Evolutionary conservation across 441 rosid species (phyloP), one percentile per base, ranked within the genome.

Genomic region (Erodium moschatum): DNA sequence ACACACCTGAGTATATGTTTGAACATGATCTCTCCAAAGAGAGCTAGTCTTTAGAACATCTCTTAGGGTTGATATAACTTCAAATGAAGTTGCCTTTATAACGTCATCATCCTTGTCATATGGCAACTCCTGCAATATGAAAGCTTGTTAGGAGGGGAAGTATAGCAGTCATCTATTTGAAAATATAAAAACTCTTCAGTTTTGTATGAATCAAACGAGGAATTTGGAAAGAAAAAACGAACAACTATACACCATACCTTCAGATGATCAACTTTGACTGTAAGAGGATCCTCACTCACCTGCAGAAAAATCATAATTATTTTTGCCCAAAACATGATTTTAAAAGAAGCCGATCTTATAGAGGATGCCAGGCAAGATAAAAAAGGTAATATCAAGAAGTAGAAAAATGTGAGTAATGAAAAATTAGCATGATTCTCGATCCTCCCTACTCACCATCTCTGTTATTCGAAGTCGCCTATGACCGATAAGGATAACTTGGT

Each of bases 11-110:
- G 86, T 86, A 74, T 92, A 95, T 66, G 97, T 89, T 70, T 90
- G 97, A 73, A 90, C 97, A 70, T 92, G 99, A 84, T 92, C 97
- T 78, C 99, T 86, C 98, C 98, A 95, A 35, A 90, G 87, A 52
- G 95, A 85, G 81, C 96, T 95, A 72, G 87, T 85, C 82, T 87
- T 92, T 65, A 95, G 73, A 76, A 92, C 99, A 75, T 95, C 99
- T 82, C 97, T 83, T 27, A 95, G 83, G 73, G 96, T 95, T 69
- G 98, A 87, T 85, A 90, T 89, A 79, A 95, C 96, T 84, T 92
- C 99, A 67, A 90, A 95, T 48, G 97, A 87, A 48, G 98, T 95
- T 72, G 99, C 98, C 79, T 95, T 95, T 78, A 92, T 84, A 65
- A 91, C 90, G 85, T 95, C 97, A 82, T 92, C 99, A 76, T 92